These are phyloP conservation scores for Backusella sp. DNA, from an alignment of 192 early-diverging fungal species.

Conservation along the genomic window DNA sequence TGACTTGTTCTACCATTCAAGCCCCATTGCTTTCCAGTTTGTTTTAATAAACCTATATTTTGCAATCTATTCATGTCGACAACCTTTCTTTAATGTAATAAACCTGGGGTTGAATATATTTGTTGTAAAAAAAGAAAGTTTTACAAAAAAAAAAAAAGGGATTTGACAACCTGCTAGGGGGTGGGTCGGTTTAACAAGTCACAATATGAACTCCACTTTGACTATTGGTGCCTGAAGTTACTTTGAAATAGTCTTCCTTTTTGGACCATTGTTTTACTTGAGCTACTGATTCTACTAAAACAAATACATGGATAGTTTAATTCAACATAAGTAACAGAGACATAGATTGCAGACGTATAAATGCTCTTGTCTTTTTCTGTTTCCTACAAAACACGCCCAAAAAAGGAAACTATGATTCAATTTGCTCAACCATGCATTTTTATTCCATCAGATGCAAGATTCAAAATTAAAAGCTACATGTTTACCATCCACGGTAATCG, in stretches of 20 bases:
- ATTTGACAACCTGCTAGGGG: no score
- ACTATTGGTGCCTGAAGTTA: background rate
- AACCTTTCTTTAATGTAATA: background rate
- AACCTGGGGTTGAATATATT: background rate
- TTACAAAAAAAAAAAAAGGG: conserved; percentile 6
- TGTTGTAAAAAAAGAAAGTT: background rate
- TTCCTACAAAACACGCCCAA: background rate
- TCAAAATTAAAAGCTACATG: no score
- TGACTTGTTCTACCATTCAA: background rate
- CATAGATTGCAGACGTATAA: no score
- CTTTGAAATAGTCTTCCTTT: background rate
- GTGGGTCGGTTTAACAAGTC: no score
- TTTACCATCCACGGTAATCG: background rate
- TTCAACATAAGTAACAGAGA: no score
- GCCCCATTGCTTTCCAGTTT: conserved; percentile 6
- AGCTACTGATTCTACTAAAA: no score
- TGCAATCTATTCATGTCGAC: conserved; percentile 11
- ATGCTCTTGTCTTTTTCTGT: no score
- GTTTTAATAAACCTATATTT: background rate
- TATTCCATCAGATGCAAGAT: background rate
- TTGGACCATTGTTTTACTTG: no score
- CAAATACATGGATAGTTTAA: no score
- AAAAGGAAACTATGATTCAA: background rate
- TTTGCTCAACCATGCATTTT: background rate
- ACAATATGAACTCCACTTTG: background rate